Evolutionary conservation across 2,329 filamentous ascomycete species (phyloP), one percentile per base, ranked within the genome.

Genomic region (Akanthomyces muscarius): DNA sequence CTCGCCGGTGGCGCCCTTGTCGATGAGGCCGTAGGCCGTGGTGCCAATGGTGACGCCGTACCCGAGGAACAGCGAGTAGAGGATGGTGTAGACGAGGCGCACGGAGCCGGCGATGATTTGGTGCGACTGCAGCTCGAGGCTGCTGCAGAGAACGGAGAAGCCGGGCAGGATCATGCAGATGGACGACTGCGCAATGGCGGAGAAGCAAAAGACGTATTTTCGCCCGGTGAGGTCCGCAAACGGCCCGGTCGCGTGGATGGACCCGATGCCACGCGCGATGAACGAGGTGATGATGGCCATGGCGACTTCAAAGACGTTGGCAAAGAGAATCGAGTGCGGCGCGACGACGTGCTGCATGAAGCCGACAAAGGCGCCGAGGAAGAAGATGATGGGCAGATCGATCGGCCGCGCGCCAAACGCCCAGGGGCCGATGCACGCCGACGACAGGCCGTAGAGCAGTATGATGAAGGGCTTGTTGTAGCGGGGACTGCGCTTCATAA

Each of bases 71-170:
- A 89, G 76, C 0, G 86, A 86, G 72, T 89, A 89, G 51, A 89
- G 86, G 65, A 89, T 84, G n/a, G 86, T 84, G 65, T 88, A 89
- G 5, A 89, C 85, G 79, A 89, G 86, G n/a, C 86, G 83, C 13
- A 89, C 86, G 0, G 85, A 87, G 0, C 86, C 86, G 0, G 86
- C 84, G 2, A 89, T 81, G 51, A 89, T 80, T 65, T 85, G 85
- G 64, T 83, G 83, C n/a, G 83, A 86, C 67, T 89, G 86, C 1
- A 89, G 77, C 71, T 89, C 86, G 36, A 89, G 76, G 50, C 81
- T 82, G 36, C 80, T 78, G 68, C 78, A 82, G 8, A 83, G 74
- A 1, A 84, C 78, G n/a, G 80, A 79, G 66, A 66, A 69, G 4
- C 61, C 61, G 10, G 61, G 61, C 18, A 63, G 45, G n/a, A 63